These are phyloP conservation scores for Phytophthora boehmeriae DNA, from an alignment of 352 stramenopile genomes.

Conservation along the genomic window DNA sequence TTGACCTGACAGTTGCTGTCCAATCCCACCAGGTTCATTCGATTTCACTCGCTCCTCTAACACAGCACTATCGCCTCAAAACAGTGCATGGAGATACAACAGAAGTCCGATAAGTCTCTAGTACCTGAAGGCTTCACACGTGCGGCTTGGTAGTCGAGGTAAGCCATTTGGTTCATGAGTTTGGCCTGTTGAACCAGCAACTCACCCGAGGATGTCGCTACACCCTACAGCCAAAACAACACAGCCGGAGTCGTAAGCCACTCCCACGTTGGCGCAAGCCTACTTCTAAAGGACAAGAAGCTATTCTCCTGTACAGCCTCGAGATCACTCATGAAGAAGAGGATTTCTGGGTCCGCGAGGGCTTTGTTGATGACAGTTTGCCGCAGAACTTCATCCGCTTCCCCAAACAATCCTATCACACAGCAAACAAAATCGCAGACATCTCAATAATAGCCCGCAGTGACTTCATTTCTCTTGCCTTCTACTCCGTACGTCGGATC, in stretches of 20 bases:
- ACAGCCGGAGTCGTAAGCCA: background rate
- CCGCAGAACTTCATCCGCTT: constrained; percentile 43
- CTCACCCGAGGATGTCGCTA: constrained; percentile 50
- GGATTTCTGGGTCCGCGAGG: constrained; percentile 66
- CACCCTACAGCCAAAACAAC: constrained; percentile 32
- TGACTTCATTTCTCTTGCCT: background rate
- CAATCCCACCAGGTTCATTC: background rate
- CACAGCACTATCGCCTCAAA: background rate
- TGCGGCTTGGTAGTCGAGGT: constrained; percentile 48
- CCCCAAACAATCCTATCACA: constrained; percentile 53
- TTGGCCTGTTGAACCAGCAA: constrained; percentile 57
- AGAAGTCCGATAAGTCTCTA: background rate
- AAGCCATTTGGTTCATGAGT: constrained; percentile 43
- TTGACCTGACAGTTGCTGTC: background rate
- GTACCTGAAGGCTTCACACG: constrained; percentile 30
- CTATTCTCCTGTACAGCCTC: constrained; percentile 44
- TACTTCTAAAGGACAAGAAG: background rate
- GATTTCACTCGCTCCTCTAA: constrained; percentile 12
- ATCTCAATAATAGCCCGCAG: background rate
- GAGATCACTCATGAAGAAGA: constrained; percentile 83
- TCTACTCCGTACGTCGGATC: constrained; percentile 44
- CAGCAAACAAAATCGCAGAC: background rate
- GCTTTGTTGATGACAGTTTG: constrained; percentile 55
- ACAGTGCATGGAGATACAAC: background rate
- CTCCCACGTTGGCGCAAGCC: background rate